These are phyloP conservation scores for Petunia hybrid DNA, from an alignment of 305 asterid species.

Conservation along the genomic window DNA sequence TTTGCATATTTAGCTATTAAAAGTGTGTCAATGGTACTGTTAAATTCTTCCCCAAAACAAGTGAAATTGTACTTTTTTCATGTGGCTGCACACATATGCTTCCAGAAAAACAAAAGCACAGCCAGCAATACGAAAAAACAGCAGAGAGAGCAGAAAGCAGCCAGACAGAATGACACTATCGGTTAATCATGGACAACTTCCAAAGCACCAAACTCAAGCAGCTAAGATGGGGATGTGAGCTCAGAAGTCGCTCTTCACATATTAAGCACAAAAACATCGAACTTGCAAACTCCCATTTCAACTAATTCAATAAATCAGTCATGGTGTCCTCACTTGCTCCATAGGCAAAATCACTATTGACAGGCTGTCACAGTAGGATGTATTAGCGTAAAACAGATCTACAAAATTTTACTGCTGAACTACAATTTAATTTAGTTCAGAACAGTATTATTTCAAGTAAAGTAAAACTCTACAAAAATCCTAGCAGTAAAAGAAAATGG, in stretches of 20 bases:
- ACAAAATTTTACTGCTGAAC: not conserved
- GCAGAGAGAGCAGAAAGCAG: too few species aligned
- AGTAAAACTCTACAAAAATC: not conserved
- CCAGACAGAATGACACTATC: too few species aligned
- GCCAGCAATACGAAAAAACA: not conserved
- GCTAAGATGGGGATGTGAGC: too few species aligned
- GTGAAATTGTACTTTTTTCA: not conserved
- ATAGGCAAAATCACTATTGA: too few species aligned
- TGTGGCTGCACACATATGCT: not conserved
- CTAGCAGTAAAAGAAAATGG: not conserved
- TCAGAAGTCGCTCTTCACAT: too few species aligned
- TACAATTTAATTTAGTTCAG: not conserved
- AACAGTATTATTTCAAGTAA: not conserved
- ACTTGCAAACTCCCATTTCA: too few species aligned
- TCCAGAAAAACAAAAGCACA: constrained; percentile 1
- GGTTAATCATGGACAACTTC: not conserved
- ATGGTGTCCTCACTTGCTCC: too few species aligned
- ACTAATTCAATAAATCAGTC: too few species aligned
- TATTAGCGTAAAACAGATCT: not conserved
- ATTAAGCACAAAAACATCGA: too few species aligned
- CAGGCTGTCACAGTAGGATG: too few species aligned
- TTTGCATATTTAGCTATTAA: not conserved
- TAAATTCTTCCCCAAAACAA: not conserved
- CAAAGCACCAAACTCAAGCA: not conserved
- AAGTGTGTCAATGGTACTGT: not conserved